A percentile compares a stretch with the other conserved stretches of the same genome.
Conservation (phyloP, 495 filamentous ascomycete genomes). For the Xylaria grammica region DNA sequence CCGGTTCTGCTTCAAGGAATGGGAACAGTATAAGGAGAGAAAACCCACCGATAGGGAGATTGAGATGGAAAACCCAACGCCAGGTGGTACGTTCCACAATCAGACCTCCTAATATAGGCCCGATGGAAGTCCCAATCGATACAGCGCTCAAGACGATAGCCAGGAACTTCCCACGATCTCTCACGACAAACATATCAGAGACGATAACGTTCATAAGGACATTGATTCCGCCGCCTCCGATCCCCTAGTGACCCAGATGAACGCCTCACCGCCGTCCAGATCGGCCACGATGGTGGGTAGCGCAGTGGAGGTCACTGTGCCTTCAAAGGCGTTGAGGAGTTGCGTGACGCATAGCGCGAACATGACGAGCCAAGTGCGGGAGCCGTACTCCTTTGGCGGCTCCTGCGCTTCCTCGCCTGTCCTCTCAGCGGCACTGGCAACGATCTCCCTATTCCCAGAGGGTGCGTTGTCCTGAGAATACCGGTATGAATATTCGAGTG, state of each 20-base stretch:
- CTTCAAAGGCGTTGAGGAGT: constrained; percentile 34
- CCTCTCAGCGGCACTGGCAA: neutral
- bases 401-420: neutral
- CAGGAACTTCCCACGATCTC: constrained; percentile 62
- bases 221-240: constrained; percentile 78
- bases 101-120: constrained; percentile 73
- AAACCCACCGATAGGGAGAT: constrained; percentile 15
- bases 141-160: constrained; percentile 61
- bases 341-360: constrained; percentile 42
- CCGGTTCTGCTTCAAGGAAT: constrained; percentile 14
- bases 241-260: constrained; percentile 58
- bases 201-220: constrained; percentile 72
- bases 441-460: neutral
- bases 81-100: constrained; percentile 48
- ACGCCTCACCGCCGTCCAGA: constrained; percentile 37
- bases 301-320: constrained; percentile 42
- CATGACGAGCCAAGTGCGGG: constrained; percentile 33
- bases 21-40: constrained; percentile 10
- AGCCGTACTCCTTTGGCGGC: constrained; percentile 1
- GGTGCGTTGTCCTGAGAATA: neutral
- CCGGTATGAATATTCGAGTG: neutral
- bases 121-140: constrained; percentile 66
- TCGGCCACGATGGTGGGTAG: constrained; percentile 42
- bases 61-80: constrained; percentile 34
- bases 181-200: constrained; percentile 74